Base-by-base conservation (phyloP, 2,329 filamentous ascomycete genomes). In the Pezicula rhizophila region DNA sequence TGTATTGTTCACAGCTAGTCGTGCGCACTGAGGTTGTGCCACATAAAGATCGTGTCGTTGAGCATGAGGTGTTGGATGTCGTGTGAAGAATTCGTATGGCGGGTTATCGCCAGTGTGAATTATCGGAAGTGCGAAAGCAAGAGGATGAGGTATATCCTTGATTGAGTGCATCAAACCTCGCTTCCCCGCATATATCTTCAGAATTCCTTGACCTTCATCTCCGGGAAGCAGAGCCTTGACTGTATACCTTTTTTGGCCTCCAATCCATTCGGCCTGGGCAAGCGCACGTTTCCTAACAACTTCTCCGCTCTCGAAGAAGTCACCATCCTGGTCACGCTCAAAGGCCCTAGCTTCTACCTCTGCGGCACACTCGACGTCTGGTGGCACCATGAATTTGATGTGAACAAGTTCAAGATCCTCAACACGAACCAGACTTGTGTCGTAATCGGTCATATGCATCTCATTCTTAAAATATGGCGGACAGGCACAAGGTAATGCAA, bases 41-140 rank as follows among this genome's bases (percentile, higher is more conserved):
- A 99, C 88, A 67, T 99, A 99, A 50, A 99, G 84, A 65, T 99
- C 93, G 67, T 99, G 91, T 38, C 92, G 82, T 64, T 96, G 90
- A n/a, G 93, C 93, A 66, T 99, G 93, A 8, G 93, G 93, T 2
- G 93, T 99, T 7, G 95, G 95, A 65, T 99, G 93, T 4, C 93
- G 82, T 35, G 85, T 86, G 41, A 96, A 78, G 67, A 97, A 99
- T 51, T 96, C 89, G 67, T 96, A 99, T 0, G 88, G 81, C 3
- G 93, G 93, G 63, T 99, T 99, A 59, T 92, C 87, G 51, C 93
- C 93, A 0, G 82, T 85, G 67, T 99, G 93, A 34, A 89, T 79
- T 45, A 99, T 83, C 1, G 93, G 92, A n/a, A 99, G 70, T 3
- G 90, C 83, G 56, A 97, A 84, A 1, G 92, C 91, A 47, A 99